Conservation (phyloP, 805 yeast genomes). For the Allodekkera sacchari region DNA sequence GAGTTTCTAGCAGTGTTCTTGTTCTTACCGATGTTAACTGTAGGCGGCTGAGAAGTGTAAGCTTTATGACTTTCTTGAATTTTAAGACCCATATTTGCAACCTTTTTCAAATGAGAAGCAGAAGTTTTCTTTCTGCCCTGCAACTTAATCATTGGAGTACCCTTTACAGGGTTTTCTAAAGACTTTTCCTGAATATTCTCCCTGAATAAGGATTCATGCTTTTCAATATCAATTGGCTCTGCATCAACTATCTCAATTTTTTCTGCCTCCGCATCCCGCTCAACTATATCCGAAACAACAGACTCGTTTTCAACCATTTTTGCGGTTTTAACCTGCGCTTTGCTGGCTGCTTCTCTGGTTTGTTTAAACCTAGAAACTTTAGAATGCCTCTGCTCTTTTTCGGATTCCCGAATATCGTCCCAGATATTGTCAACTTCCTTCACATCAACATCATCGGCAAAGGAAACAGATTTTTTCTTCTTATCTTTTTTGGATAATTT, state of each 20-base stretch:
- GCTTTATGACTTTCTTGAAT: constrained; percentile 7
- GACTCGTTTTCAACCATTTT: neutral
- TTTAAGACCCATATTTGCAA: constrained; percentile 9
- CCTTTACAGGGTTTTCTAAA: neutral
- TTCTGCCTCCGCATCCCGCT: constrained; percentile 1
- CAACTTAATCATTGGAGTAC: constrained; percentile 2
- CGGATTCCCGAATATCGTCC: constrained; percentile 30
- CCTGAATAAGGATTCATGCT: neutral
- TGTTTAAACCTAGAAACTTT: constrained; percentile 11
- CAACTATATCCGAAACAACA: constrained; percentile 3
- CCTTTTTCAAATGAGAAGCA: constrained; percentile 8
- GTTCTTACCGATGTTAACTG: no score
- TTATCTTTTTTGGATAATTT: neutral
- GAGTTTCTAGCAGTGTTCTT: no score
- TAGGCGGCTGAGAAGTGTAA: no score
- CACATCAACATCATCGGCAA: constrained; percentile 44
- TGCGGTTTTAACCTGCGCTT: neutral
- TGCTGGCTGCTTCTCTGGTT: constrained; percentile 6
- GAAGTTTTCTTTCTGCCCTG: constrained; percentile 9
- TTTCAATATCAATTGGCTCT: constrained; percentile 12
- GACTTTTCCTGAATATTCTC: constrained; percentile 1
- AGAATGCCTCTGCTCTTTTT: constrained; percentile 3
- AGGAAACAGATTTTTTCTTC: constrained; percentile 41
- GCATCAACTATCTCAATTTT: constrained; percentile 5
- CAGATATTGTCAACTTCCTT: constrained; percentile 55